A percentile compares a stretch with the other conserved stretches of the same genome.
These are phyloP conservation scores for Rhynchosporium secalis DNA, from an alignment of 2,329 filamentous ascomycete genomes.

Conservation along the genomic window DNA sequence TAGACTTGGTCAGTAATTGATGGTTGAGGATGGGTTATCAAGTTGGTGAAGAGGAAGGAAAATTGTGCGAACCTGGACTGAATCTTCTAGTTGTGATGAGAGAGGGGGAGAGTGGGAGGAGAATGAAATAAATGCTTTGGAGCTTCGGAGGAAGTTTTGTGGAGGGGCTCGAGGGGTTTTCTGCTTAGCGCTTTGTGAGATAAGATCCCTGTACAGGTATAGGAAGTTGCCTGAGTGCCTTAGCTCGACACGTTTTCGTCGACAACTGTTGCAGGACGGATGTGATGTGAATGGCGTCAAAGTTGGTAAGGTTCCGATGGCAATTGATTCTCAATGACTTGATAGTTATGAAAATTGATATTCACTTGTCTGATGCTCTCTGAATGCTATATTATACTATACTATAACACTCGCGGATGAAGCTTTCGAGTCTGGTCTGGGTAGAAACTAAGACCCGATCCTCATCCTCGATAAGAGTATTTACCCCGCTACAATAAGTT, in stretches of 20 bases:
- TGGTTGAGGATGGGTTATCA: not conserved
- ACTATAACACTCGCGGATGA: too few species aligned
- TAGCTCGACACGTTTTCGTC: too few species aligned
- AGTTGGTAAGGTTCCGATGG: too few species aligned
- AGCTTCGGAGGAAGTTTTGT: conserved; percentile 9
- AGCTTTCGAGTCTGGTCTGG: too few species aligned
- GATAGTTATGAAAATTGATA: too few species aligned
- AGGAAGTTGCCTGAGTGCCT: not conserved
- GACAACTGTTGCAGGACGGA: too few species aligned
- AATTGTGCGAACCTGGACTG: conserved; percentile 11
- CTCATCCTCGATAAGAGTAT: not conserved
- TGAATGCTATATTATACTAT: too few species aligned
- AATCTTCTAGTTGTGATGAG: conserved; percentile 16
- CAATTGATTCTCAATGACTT: too few species aligned
- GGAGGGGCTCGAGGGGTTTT: conserved; percentile 12
- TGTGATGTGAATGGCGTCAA: too few species aligned
- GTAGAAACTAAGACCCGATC: not conserved
- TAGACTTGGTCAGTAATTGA: not conserved
- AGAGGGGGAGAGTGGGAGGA: conserved; percentile 9
- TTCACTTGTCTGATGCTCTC: too few species aligned
- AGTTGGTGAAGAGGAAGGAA: not conserved
- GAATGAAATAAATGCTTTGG: not conserved
- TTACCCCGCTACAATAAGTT: not conserved
- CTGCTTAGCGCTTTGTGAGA: not conserved
- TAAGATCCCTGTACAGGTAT: not conserved